phyloP scores from a whole-genome alignment of 352 stramenopile genomes.

The Peronospora farinosa region DNA sequence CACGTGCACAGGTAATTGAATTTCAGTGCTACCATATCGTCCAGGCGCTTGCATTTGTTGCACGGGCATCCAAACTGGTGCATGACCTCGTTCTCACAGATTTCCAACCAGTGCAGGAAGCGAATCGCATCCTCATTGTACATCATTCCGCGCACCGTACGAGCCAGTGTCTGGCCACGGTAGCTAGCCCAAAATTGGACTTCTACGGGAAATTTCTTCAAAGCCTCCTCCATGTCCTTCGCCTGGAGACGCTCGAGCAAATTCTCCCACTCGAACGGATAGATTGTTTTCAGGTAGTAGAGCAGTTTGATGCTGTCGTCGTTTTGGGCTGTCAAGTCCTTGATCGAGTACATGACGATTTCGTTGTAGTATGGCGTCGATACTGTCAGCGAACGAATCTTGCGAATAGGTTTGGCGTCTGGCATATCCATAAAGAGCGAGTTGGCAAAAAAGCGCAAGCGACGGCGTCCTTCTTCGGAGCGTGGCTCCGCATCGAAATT shows the following conservation, averaged over 20 bases:
- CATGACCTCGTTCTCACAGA: conserved; percentile 85
- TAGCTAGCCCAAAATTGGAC: conserved; percentile 81
- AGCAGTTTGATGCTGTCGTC: conserved; percentile 93
- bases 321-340: conserved; percentile 79
- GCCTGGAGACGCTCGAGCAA: conserved; percentile 64
- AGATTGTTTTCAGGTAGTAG: conserved; percentile 91
- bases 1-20: conserved; percentile 88
- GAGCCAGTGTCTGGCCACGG: conserved; percentile 75
- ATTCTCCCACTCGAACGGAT: conserved; percentile 84
- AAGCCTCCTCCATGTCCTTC: conserved; percentile 79
- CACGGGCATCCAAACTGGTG: conserved; percentile 68
- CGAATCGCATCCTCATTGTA: conserved; percentile 84
- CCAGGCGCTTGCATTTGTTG: conserved; percentile 80
- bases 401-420: conserved; percentile 75
- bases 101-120: conserved; percentile 84
- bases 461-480: conserved; percentile 78
- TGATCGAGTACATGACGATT: conserved; percentile 88
- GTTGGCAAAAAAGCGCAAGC: conserved; percentile 83
- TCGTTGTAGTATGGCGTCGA: conserved; percentile 88
- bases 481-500: conserved; percentile 87
- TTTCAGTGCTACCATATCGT: conserved; percentile 83
- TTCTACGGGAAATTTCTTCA: conserved; percentile 80
- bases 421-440: conserved; percentile 89
- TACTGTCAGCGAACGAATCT: conserved; percentile 79
- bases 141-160: conserved; percentile 85